These are phyloP conservation scores for Austroboletus novae-zelandiae DNA, from an alignment of 1,284 basidiomycete genomes.

Conservation along the genomic window DNA sequence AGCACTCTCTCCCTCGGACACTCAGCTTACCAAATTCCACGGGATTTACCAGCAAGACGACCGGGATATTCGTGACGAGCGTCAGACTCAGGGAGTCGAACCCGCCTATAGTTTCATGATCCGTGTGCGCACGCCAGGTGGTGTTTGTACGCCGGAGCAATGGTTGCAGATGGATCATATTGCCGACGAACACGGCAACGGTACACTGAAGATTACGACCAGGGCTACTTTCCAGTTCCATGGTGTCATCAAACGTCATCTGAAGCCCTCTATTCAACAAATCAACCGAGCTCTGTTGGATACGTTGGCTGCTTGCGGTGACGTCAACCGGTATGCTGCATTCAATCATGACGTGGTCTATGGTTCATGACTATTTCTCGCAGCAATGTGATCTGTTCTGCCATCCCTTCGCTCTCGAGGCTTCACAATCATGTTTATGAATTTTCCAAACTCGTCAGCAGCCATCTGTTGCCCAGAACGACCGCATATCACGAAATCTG, in stretches of 20 bases:
- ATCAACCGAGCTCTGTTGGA: constrained; percentile 93
- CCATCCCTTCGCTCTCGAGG: constrained; percentile 85
- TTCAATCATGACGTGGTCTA: not conserved
- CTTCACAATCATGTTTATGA: constrained; percentile 85
- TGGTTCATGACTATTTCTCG: constrained; percentile 5
- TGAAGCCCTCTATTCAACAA: constrained; percentile 95
- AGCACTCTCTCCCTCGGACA: constrained; percentile 86
- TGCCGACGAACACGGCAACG: constrained; percentile 91
- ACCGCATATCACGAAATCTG: constrained; percentile 99
- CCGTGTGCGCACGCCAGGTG: constrained; percentile 92
- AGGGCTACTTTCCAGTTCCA: constrained; percentile 99
- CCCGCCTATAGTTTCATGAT: constrained; percentile 99
- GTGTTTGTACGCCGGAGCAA: constrained; percentile 88
- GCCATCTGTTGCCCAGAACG: constrained; percentile 87
- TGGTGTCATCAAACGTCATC: constrained; percentile 94
- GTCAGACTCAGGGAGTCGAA: constrained; percentile 90
- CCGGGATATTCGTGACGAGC: constrained; percentile 96
- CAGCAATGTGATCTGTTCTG: constrained; percentile 91
- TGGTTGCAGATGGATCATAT: constrained; percentile 97
- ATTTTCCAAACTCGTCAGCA: constrained; percentile 85
- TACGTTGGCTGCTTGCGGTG: constrained; percentile 97
- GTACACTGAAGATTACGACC: constrained; percentile 97
- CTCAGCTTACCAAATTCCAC: constrained; percentile 98
- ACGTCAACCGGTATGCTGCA: constrained; percentile 81
- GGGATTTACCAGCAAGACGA: constrained; percentile 98